A percentile compares a stretch with the other conserved stretches of the same genome.
Evolutionary conservation across 116 monocot genomes (phyloP).

Genomic region (Posidonia oceanica): DNA sequence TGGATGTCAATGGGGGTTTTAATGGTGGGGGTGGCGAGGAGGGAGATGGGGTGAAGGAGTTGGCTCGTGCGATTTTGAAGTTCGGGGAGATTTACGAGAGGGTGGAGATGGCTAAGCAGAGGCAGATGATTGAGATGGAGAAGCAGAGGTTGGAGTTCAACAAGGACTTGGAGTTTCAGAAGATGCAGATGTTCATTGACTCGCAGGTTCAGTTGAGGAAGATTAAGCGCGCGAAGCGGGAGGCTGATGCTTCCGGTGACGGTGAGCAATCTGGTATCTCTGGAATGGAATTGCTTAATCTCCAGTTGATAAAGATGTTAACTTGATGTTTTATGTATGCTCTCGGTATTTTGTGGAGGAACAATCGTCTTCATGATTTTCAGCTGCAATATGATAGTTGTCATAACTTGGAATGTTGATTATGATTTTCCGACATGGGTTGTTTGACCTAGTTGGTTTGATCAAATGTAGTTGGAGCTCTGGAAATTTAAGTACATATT

Average conservation of each 20-base stretch:
- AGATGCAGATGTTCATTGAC: slow-evolving; percentile 53
- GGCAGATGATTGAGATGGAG: slow-evolving; percentile 67
- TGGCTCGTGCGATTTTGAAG: slow-evolving; percentile 43
- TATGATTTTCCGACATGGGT: too few species aligned
- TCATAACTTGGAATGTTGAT: too few species aligned
- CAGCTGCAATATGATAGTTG: too few species aligned
- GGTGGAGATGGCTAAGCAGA: slow-evolving; percentile 55
- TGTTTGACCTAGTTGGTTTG: too few species aligned
- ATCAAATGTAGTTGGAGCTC: too few species aligned
- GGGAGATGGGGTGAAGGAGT: slow-evolving; percentile 19
- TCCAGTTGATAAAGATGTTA: slow-evolving; percentile 1
- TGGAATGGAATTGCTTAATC: slow-evolving; percentile 3
- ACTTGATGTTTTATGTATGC: not conserved
- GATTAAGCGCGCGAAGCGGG: slow-evolving; percentile 16
- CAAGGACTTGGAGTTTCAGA: slow-evolving; percentile 52
- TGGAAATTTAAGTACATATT: too few species aligned
- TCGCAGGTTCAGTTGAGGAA: slow-evolving; percentile 37
- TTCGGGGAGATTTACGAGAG: slow-evolving; percentile 65
- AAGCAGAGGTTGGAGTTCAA: slow-evolving; percentile 62
- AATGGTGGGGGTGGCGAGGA: slow-evolving; percentile 3
- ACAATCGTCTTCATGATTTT: too few species aligned
- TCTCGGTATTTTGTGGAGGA: too few species aligned
- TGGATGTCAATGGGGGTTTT: not conserved
- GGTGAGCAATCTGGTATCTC: slow-evolving; percentile 5
- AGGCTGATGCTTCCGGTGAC: not conserved